Percentiles rank a stretch among this genome's conserved stretches.
Evolutionary conservation across 2,329 filamentous ascomycete genomes (phyloP).

Genomic region (Microcera coccophila): DNA sequence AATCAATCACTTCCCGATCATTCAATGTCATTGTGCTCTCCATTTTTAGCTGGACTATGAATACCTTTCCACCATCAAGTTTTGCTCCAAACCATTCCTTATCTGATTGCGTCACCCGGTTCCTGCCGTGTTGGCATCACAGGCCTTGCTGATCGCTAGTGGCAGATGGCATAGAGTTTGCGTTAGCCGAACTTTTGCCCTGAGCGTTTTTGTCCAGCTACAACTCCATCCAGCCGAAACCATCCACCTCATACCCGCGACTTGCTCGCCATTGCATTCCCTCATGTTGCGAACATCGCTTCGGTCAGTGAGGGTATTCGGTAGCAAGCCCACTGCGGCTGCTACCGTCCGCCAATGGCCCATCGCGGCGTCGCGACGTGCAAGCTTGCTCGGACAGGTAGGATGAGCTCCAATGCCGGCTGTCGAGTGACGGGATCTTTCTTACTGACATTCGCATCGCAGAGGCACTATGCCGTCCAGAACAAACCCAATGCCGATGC

Average conservation of each 20-base stretch:
- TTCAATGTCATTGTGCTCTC: too few relatives aligned
- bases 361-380: constrained; percentile 33
- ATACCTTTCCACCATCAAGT: not conserved
- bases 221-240: constrained; percentile 32
- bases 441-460: constrained; percentile 29
- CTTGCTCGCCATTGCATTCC: constrained; percentile 45
- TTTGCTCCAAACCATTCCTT: not conserved
- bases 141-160: constrained; percentile 6
- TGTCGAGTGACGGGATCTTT: constrained; percentile 11
- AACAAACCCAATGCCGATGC: constrained; percentile 49
- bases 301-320: constrained; percentile 59
- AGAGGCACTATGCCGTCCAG: constrained; percentile 57
- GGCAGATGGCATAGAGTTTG: constrained; percentile 23
- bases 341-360: constrained; percentile 58
- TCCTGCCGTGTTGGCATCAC: constrained; percentile 30
- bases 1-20: too few relatives aligned
- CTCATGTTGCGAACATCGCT: constrained; percentile 68
- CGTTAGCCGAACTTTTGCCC: constrained; percentile 45
- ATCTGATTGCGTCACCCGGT: constrained; percentile 34
- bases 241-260: constrained; percentile 29
- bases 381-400: constrained; percentile 31
- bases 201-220: constrained; percentile 41
- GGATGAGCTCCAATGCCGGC: constrained; percentile 34
- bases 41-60: too few relatives aligned
- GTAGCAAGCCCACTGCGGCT: constrained; percentile 51